phyloP scores from a whole-genome alignment of 2,329 filamentous ascomycete genomes.

The Cladosporium oxysporum region DNA sequence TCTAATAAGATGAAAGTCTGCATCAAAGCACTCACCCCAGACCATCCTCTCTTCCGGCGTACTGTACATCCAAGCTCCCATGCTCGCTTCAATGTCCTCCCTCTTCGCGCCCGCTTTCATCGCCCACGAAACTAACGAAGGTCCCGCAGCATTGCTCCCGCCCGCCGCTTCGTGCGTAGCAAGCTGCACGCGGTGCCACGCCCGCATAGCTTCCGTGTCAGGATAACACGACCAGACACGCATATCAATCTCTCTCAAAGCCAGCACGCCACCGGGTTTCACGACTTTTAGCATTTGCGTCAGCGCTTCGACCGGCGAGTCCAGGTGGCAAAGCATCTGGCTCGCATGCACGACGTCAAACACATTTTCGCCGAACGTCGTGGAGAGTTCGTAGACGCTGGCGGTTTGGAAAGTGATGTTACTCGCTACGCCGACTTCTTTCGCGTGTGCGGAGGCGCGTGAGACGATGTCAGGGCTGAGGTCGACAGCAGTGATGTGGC shows the following conservation, averaged over 20 bases:
- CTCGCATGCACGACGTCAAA: conserved; percentile 64
- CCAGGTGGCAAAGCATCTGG: conserved; percentile 60
- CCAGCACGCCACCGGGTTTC: conserved; percentile 57
- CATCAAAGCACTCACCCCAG: conserved; percentile 38
- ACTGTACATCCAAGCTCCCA: conserved; percentile 47
- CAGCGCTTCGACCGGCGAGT: conserved; percentile 52
- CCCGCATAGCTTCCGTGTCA: conserved; percentile 36
- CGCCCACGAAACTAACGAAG: conserved; percentile 35
- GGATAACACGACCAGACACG: conserved; percentile 43
- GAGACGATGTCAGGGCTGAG: conserved; percentile 46
- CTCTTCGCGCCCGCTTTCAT: conserved; percentile 44
- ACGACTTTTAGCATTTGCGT: conserved; percentile 57
- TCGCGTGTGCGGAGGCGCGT: conserved; percentile 42
- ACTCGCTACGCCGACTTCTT: conserved; percentile 35
- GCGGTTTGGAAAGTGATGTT: conserved; percentile 44
- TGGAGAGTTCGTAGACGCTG: conserved; percentile 37
- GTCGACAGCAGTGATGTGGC: conserved; percentile 49
- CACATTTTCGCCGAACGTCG: conserved; percentile 43
- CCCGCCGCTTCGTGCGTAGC: conserved; percentile 34
- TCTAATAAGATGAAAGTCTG: background rate
- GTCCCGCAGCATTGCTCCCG: conserved; percentile 30
- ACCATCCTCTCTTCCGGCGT: conserved; percentile 40
- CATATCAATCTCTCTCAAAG: conserved; percentile 45
- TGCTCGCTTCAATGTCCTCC: conserved; percentile 41
- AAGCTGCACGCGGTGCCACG: conserved; percentile 40